Conservation (phyloP, 2,329 filamentous ascomycete genomes). For the Colletotrichum sidae region DNA sequence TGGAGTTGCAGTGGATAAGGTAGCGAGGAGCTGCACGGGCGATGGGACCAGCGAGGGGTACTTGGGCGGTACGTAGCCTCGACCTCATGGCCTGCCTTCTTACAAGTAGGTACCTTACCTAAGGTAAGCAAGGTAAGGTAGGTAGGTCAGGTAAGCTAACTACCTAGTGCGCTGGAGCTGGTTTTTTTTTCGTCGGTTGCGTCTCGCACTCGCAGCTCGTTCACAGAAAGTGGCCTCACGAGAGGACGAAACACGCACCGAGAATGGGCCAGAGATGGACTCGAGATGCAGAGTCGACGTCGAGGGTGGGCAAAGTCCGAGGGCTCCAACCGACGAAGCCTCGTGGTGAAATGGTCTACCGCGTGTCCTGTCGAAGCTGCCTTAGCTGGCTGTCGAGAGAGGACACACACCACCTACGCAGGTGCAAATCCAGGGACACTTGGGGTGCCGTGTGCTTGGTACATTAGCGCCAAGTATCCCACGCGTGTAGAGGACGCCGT, state of each 20-base stretch:
- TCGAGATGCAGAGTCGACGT: too few relatives aligned
- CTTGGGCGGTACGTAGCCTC: slow-evolving; percentile 23
- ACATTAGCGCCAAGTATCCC: slow-evolving; percentile 32
- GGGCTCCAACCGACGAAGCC: background rate
- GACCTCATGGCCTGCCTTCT: background rate
- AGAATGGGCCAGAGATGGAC: too few relatives aligned
- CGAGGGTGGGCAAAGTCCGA: too few relatives aligned
- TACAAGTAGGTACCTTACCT: background rate
- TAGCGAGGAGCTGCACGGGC: slow-evolving; percentile 11
- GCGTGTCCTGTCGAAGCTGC: background rate
- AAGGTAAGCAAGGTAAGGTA: background rate
- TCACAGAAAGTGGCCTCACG: too few relatives aligned
- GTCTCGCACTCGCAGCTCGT: too few relatives aligned
- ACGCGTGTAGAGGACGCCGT: slow-evolving; percentile 29
- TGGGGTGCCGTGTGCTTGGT: slow-evolving; percentile 17
- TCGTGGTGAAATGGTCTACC: background rate
- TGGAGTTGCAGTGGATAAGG: slow-evolving; percentile 21
- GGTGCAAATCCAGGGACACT: background rate
- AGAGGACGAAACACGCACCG: too few relatives aligned
- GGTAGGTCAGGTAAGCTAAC: too few relatives aligned
- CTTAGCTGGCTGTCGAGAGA: background rate
- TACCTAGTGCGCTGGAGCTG: too few relatives aligned
- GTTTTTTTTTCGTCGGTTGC: too few relatives aligned
- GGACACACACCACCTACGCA: background rate
- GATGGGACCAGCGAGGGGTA: slow-evolving; percentile 2